These are phyloP conservation scores for Sphaerobolus stellatus DNA, from an alignment of 1,284 basidiomycete genomes.

Conservation along the genomic window DNA sequence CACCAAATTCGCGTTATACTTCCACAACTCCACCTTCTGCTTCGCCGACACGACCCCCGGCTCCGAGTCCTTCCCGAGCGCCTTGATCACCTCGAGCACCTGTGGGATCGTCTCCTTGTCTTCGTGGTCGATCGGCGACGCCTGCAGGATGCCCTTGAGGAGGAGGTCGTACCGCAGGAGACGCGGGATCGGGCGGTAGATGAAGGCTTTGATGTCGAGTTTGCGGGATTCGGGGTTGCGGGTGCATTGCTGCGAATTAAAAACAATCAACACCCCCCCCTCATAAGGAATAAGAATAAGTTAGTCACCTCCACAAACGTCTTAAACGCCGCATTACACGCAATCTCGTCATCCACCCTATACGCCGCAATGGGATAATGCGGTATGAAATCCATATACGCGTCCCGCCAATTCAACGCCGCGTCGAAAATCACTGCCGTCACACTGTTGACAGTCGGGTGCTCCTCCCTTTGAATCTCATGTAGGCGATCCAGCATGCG, in stretches of 20 bases:
- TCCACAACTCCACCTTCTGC: slow-evolving; percentile 85
- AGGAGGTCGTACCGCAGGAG: slow-evolving; percentile 87
- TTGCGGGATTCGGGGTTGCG: slow-evolving; percentile 74
- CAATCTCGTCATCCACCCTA: slow-evolving; percentile 86
- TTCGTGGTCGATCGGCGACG: slow-evolving; percentile 70
- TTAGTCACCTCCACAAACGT: slow-evolving; percentile 79
- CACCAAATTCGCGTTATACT: slow-evolving; percentile 73
- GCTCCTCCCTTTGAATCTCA: slow-evolving; percentile 86
- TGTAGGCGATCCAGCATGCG: slow-evolving; percentile 79
- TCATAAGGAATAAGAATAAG: slow-evolving; percentile 18
- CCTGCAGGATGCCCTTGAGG: slow-evolving; percentile 74
- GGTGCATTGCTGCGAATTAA: slow-evolving; percentile 55
- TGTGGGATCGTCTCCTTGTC: slow-evolving; percentile 79
- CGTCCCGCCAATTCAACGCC: slow-evolving; percentile 88
- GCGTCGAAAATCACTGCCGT: slow-evolving; percentile 87
- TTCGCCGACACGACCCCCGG: slow-evolving; percentile 82
- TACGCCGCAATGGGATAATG: slow-evolving; percentile 94
- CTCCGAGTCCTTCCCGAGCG: slow-evolving; percentile 80
- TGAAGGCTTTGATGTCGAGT: slow-evolving; percentile 85
- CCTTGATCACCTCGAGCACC: slow-evolving; percentile 81
- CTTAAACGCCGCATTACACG: slow-evolving; percentile 76
- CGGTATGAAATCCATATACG: slow-evolving; percentile 90
- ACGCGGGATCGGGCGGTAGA: slow-evolving; percentile 86
- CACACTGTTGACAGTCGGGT: slow-evolving; percentile 80
- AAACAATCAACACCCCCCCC: slow-evolving; percentile 8